These are phyloP conservation scores for Aspergillus sclerotiicarbonarius DNA, from an alignment of 495 filamentous ascomycete species.

Conservation along the genomic window DNA sequence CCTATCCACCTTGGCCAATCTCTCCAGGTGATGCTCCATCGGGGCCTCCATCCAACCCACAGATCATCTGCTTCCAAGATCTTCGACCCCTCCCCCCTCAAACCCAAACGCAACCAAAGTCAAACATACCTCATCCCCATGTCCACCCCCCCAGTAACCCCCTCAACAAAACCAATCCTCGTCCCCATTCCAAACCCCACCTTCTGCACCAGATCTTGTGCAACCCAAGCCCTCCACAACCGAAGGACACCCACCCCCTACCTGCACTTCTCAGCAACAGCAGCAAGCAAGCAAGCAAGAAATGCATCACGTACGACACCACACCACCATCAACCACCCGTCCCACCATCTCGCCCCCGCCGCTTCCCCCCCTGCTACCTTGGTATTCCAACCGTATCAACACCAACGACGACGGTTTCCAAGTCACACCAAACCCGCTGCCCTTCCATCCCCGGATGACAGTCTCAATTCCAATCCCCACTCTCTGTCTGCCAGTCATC, in stretches of 20 bases:
- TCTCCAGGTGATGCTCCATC: no score
- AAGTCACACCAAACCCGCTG: constrained; percentile 33
- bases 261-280: constrained; percentile 12
- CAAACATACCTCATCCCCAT: no score
- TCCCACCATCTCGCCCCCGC: constrained; percentile 18
- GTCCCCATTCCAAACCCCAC: constrained; percentile 34
- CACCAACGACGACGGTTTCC: constrained; percentile 29
- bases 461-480: background rate
- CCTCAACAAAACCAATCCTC: constrained; percentile 25
- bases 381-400: constrained; percentile 32
- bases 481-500: background rate
- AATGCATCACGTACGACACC: constrained; percentile 41
- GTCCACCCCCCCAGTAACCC: no score
- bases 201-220: constrained; percentile 40
- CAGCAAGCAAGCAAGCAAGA: constrained; percentile 5
- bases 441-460: background rate
- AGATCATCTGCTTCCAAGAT: constrained; percentile 30
- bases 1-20: no score
- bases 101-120: no score
- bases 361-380: constrained; percentile 20
- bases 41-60: no score
- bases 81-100: constrained; percentile 33
- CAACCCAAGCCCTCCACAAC: constrained; percentile 35
- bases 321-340: constrained; percentile 24
- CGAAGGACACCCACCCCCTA: constrained; percentile 26